Percentiles rank a stretch among this genome's conserved stretches.
Evolutionary conservation across 1,284 basidiomycete species (phyloP).

Genomic region (Naganishia sp.): DNA sequence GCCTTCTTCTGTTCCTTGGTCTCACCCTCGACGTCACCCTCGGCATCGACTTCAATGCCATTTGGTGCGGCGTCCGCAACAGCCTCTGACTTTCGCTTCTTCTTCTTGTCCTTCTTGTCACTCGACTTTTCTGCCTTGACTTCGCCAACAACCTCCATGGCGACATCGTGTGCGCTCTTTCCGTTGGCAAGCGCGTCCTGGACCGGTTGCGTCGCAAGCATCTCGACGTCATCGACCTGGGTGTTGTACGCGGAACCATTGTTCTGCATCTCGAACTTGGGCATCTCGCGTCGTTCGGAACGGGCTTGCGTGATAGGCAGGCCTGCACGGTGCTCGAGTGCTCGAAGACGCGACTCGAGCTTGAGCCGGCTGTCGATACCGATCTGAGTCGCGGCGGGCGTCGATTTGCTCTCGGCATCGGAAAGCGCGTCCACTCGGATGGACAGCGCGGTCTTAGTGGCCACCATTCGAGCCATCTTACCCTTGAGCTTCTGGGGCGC

Average conservation of each 20-base stretch:
- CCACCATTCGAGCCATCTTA: conserved; percentile 99
- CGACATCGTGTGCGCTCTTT: conserved; percentile 61
- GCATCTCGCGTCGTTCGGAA: conserved; percentile 64
- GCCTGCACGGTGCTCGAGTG: conserved; percentile 80
- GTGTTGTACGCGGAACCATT: conserved; percentile 76
- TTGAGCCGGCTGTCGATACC: conserved; percentile 92
- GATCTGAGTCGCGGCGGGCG: conserved; percentile 74
- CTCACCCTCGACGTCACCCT: conserved; percentile 55
- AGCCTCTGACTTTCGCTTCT: conserved; percentile 61
- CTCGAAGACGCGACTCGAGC: conserved; percentile 88
- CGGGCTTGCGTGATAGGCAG: conserved; percentile 52
- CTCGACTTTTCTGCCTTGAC: conserved; percentile 53
- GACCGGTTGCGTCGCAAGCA: conserved; percentile 72
- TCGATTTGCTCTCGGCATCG: conserved; percentile 86
- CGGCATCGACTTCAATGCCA: conserved; percentile 53
- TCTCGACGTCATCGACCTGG: conserved; percentile 67
- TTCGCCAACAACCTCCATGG: conserved; percentile 61
- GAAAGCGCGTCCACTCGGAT: conserved; percentile 96
- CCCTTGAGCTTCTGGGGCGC: conserved; percentile 98
- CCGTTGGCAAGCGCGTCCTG: conserved; percentile 47
- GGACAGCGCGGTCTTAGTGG: conserved; percentile 93
- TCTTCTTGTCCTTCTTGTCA: conserved; percentile 70
- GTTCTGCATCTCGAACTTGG: conserved; percentile 73
- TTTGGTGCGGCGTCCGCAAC: conserved; percentile 50
- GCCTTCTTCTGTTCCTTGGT: conserved; percentile 60